Base-by-base conservation (phyloP, 306 rosid genomes). In the Vicia sativa region DNA sequence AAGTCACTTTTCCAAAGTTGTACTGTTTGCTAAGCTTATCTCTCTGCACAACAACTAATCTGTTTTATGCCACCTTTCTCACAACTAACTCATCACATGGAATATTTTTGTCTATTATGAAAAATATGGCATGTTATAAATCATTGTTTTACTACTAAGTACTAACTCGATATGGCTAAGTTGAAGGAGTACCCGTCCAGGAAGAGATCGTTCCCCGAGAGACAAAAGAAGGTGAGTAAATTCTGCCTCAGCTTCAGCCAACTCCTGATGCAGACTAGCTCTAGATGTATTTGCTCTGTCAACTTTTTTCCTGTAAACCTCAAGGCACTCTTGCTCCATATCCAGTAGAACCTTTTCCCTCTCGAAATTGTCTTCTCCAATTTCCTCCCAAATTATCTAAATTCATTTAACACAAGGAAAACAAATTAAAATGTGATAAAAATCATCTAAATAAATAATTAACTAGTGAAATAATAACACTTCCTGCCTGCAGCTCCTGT, bases 161-260 rank as follows among this genome's bases (percentile, higher is more conserved):
- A 55, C 62, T 70, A 60, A 54, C 6, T 70, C 15, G 4, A 55
- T 53, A 39, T 66, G 45, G 50, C 39, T 14, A 11, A 29, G 63
- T 48, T 73, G 59, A 65, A 64, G 50, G 31, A 8, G 13, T 90
- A 93, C 99, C 99, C 99, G 80, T 79, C 89, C 95, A 13, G 97
- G 97, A 42, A 88, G 88, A 67, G 96, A 88, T 59, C 89, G 75
- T 88, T 93, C 97, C n/a, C 92, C 97, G 4, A 93, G 99, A 50
- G 95, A 88, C 84, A 90, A 71, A 43, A 93, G 95, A 78, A 93
- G 99, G 82, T 90, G 97, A 8, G 99, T 93, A 41, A 86, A 88
- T 67, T 93, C 97, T 48, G 99, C 99, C 77, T 93, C 96, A 3
- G 95, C 95, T 78, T 93, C 96, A 4, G 97, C 99, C 86, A 93